Conservation (phyloP, 106 monocot genomes). For the Dioscorea dumetorum region DNA sequence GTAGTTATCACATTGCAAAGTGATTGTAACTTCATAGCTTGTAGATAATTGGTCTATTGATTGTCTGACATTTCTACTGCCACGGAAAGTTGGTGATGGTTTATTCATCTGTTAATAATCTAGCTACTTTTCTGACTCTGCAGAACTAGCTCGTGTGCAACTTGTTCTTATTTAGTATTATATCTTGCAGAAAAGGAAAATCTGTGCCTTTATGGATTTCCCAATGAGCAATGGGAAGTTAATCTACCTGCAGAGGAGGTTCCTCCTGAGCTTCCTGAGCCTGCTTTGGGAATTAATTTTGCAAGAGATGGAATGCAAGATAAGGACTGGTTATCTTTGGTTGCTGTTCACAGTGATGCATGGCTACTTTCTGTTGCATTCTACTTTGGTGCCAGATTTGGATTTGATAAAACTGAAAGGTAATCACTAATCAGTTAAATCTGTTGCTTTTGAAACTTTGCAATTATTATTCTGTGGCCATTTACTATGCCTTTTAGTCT, state of each 20-base stretch:
- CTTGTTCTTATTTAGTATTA: not conserved
- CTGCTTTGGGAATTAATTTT: constrained; percentile 21
- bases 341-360: constrained; percentile 24
- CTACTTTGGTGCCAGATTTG: constrained; percentile 24
- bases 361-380: constrained; percentile 22
- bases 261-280: constrained; percentile 23
- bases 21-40: not conserved
- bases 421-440: constrained; percentile 10
- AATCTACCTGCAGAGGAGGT: constrained; percentile 20
- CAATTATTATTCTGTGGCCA: too few species aligned
- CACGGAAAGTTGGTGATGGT: not conserved
- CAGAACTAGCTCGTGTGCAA: not conserved
- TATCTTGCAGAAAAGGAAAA: constrained; percentile 19
- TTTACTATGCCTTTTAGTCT: too few species aligned
- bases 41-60: not conserved
- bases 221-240: constrained; percentile 22
- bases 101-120: not conserved
- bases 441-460: too few species aligned
- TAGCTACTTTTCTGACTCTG: not conserved
- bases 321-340: constrained; percentile 20
- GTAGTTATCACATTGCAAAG: not conserved
- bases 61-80: not conserved
- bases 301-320: constrained; percentile 21
- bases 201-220: constrained; percentile 20
- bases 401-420: constrained; percentile 16